phyloP scores from a whole-genome alignment of 202 grass and related monocot species.

The Carex sylvatica region DNA sequence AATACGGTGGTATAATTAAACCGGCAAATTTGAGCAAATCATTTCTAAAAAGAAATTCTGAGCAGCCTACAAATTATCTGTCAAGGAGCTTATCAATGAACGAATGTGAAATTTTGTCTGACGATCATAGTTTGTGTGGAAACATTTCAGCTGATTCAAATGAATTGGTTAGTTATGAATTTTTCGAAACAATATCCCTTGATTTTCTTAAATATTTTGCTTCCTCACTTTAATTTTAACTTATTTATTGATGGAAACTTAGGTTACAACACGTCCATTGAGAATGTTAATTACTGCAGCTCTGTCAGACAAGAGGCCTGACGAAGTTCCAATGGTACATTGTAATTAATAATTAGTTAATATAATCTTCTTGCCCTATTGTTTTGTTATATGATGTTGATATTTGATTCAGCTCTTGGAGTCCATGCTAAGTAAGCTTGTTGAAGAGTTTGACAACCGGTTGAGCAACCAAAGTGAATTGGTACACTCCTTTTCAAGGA shows the following conservation, averaged over 20 bases:
- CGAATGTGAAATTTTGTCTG: slow-evolving; percentile 46
- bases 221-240: slow-evolving; percentile 26
- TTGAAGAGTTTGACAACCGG: slow-evolving; percentile 80
- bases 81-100: slow-evolving; percentile 70
- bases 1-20: slow-evolving; percentile 76
- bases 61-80: slow-evolving; percentile 44
- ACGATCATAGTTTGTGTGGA: slow-evolving; percentile 48
- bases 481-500: slow-evolving; percentile 36
- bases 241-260: slow-evolving; percentile 29
- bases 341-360: slow-evolving; percentile 26
- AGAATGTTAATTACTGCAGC: slow-evolving; percentile 84
- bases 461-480: slow-evolving; percentile 64
- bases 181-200: slow-evolving; percentile 16
- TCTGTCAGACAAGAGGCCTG: slow-evolving; percentile 83
- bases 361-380: neutral
- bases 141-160: slow-evolving; percentile 47
- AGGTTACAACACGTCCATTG: slow-evolving; percentile 67
- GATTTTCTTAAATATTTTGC: slow-evolving; percentile 13
- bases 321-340: slow-evolving; percentile 91
- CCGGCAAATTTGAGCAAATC: slow-evolving; percentile 52
- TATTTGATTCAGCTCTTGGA: slow-evolving; percentile 71
- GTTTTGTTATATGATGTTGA: slow-evolving; percentile 16
- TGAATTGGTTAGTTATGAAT: slow-evolving; percentile 57
- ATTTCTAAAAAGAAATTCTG: slow-evolving; percentile 69
- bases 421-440: slow-evolving; percentile 80